Conservation (phyloP, 2,329 filamentous ascomycete genomes). For the Drechslerella dactyloides region DNA sequence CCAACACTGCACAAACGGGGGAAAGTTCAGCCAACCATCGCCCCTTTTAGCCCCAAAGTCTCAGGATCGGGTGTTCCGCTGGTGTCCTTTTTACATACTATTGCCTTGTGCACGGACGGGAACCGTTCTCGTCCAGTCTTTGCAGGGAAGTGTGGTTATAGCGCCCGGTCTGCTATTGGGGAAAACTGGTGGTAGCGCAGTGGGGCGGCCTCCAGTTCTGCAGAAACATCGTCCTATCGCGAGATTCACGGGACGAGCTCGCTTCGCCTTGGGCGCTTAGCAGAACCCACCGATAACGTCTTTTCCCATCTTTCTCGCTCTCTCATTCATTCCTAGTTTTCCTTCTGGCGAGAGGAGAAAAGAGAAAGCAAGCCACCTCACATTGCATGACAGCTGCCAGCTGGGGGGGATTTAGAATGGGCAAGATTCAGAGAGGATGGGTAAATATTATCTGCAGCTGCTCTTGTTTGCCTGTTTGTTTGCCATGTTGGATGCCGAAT, state of each 20-base stretch:
- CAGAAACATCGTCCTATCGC: not conserved
- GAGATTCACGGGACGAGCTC: not conserved
- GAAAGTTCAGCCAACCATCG: not conserved
- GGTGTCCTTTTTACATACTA: not conserved
- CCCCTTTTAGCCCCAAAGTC: constrained; percentile 4
- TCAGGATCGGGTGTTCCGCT: not conserved
- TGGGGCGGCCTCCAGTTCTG: not conserved
- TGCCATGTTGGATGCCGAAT: not conserved
- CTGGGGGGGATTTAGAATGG: too few relatives aligned
- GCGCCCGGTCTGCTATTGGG: not conserved
- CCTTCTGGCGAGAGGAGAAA: not conserved
- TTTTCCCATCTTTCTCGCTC: too few relatives aligned
- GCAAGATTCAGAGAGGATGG: too few relatives aligned
- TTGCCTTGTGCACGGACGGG: not conserved
- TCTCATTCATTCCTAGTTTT: too few relatives aligned
- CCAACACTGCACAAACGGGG: too few relatives aligned
- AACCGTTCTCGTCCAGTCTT: not conserved
- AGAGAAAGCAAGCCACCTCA: not conserved
- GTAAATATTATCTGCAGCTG: too few relatives aligned
- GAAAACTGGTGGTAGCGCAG: constrained; percentile 3
- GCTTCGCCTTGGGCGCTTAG: not conserved
- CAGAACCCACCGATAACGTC: too few relatives aligned
- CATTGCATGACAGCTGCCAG: not conserved
- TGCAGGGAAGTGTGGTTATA: not conserved
- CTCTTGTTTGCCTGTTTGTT: too few relatives aligned